These are phyloP conservation scores for Apiotrichum siamense DNA, from an alignment of 1,284 basidiomycete genomes.

Conservation along the genomic window DNA sequence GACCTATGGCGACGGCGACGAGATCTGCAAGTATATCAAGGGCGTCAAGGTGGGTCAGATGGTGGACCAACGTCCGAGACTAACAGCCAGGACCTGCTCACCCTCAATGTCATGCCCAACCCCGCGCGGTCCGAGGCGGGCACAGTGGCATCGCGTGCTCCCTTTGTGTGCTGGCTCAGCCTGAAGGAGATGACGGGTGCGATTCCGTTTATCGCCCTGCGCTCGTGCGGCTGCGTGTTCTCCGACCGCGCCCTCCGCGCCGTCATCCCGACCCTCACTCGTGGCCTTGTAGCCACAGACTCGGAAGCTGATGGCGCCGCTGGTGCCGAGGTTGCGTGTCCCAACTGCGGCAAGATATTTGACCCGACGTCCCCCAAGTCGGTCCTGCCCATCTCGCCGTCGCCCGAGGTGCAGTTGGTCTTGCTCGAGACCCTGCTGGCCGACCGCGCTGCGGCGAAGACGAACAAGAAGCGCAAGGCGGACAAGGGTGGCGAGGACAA, in stretches of 20 bases:
- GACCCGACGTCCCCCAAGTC: slow-evolving; percentile 24
- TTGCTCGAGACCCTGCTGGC: slow-evolving; percentile 36
- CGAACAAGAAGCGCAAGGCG: slow-evolving; percentile 36
- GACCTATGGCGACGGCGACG: slow-evolving; percentile 69
- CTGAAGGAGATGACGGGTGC: slow-evolving; percentile 89
- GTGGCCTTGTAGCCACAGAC: slow-evolving; percentile 18
- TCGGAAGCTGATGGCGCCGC: slow-evolving; percentile 7
- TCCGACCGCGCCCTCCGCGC: slow-evolving; percentile 37
- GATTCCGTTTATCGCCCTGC: slow-evolving; percentile 77
- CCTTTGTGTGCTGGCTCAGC: slow-evolving; percentile 81
- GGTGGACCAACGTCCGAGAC: not conserved
- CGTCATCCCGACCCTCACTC: slow-evolving; percentile 34
- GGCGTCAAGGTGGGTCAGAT: slow-evolving; percentile 66
- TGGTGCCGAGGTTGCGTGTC: slow-evolving; percentile 32
- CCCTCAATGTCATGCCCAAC: slow-evolving; percentile 70
- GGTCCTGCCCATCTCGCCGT: slow-evolving; percentile 42
- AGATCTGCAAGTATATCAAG: slow-evolving; percentile 78
- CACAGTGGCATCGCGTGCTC: slow-evolving; percentile 51
- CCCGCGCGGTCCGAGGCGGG: slow-evolving; percentile 46
- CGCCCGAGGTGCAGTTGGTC: slow-evolving; percentile 35
- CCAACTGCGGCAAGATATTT: slow-evolving; percentile 43
- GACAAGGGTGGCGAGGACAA: not conserved
- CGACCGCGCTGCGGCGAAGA: slow-evolving; percentile 35
- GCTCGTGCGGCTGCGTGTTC: slow-evolving; percentile 72
- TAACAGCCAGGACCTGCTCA: slow-evolving; percentile 67